phyloP scores from a whole-genome alignment of 2,329 filamentous ascomycete genomes.

The Hymenoscyphus occultus region DNA sequence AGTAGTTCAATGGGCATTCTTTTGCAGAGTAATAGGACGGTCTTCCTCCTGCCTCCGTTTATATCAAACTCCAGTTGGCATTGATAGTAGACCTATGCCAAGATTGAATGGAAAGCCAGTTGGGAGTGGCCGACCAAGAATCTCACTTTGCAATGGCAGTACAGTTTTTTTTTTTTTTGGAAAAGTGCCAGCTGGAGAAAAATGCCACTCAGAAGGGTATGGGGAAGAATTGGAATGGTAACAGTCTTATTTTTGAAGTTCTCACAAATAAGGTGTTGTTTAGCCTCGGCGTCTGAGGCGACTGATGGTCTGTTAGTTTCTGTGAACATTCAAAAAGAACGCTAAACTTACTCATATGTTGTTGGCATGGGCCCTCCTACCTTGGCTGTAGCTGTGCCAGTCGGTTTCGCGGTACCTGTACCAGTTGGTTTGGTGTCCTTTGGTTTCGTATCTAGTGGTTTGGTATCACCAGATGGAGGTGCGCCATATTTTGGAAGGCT shows the following conservation, averaged over 20 bases:
- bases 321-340: not conserved
- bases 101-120: not conserved
- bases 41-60: not conserved
- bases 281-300: not conserved
- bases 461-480: not conserved
- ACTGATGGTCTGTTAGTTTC: not conserved
- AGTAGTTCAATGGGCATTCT: not conserved
- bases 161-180: not conserved
- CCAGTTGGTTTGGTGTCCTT: not conserved
- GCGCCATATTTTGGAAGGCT: not conserved
- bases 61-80: not conserved
- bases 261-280: not conserved
- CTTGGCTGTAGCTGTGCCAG: not conserved
- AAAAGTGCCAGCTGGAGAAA: not conserved
- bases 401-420: not conserved
- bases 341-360: not conserved
- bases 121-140: not conserved
- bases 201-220: not conserved
- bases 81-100: not conserved
- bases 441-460: not conserved
- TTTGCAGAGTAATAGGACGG: not conserved
- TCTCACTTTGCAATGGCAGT: not conserved
- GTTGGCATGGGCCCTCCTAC: not conserved
- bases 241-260: not conserved
- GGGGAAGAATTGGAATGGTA: not conserved